A percentile compares a stretch with the other conserved stretches of the same genome.
phyloP scores from a whole-genome alignment of 441 rosid species.

The Bruguiera hainesii region DNA sequence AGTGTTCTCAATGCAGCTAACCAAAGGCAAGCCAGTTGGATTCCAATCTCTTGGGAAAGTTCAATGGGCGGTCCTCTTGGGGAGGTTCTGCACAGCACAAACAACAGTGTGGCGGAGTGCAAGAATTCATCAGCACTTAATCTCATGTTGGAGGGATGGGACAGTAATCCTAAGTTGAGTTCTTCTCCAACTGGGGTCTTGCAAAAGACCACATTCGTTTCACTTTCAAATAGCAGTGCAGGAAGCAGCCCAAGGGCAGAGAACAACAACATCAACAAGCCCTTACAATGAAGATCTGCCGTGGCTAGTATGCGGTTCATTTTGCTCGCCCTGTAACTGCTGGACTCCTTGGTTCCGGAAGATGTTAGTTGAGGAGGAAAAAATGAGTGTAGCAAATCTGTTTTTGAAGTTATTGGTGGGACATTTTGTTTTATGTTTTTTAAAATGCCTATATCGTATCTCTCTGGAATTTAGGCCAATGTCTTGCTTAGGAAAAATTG shows the following conservation, averaged over 20 bases:
- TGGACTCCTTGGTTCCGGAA: slow-evolving; percentile 1
- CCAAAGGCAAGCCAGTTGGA: slow-evolving; percentile 56
- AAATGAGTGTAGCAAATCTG: background rate
- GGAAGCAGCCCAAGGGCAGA: slow-evolving; percentile 70
- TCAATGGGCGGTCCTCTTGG: slow-evolving; percentile 84
- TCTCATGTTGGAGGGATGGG: slow-evolving; percentile 44
- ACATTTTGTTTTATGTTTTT: background rate
- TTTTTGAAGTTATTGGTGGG: background rate
- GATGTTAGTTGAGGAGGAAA: background rate
- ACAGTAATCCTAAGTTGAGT: slow-evolving; percentile 41
- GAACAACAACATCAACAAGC: slow-evolving; percentile 26
- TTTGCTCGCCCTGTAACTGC: slow-evolving; percentile 24
- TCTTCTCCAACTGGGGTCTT: slow-evolving; percentile 81
- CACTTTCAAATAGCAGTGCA: slow-evolving; percentile 72
- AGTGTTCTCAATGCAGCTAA: slow-evolving; percentile 27
- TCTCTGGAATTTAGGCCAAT: background rate
- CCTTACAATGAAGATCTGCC: slow-evolving; percentile 7
- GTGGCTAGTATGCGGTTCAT: slow-evolving; percentile 20
- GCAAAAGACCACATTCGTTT: slow-evolving; percentile 53
- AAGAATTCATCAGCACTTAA: slow-evolving; percentile 33
- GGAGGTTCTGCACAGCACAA: slow-evolving; percentile 56
- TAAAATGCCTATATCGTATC: background rate
- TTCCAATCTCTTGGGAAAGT: slow-evolving; percentile 66
- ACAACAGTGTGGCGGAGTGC: slow-evolving; percentile 19
- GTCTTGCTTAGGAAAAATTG: no score